phyloP scores from a whole-genome alignment of 306 rosid genomes.

The Cucumis hystrix region DNA sequence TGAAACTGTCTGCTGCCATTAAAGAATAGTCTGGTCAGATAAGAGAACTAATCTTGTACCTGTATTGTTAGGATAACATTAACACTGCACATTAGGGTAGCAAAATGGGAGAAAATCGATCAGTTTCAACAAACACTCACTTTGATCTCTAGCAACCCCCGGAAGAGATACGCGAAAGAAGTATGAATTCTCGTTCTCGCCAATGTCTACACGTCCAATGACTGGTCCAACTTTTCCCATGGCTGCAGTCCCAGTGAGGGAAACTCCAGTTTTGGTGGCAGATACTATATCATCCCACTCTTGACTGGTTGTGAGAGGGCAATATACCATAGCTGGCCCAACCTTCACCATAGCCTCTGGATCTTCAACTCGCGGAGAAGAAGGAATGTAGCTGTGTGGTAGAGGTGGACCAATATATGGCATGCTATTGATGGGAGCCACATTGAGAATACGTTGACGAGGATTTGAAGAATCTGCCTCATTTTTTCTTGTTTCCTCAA shows the following conservation, averaged over 20 bases:
- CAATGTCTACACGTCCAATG: conserved; percentile 63
- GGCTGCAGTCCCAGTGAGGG: conserved; percentile 62
- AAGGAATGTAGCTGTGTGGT: conserved; percentile 20
- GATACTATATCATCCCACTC: conserved; percentile 48
- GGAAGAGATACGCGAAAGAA: conserved; percentile 72
- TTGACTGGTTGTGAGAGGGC: conserved; percentile 38
- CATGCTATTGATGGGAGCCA: conserved; percentile 31
- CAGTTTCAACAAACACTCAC: conserved; percentile 33
- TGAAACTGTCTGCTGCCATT: conserved; percentile 49
- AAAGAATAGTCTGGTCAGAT: conserved; percentile 11
- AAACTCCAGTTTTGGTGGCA: conserved; percentile 40
- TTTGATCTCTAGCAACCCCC: conserved; percentile 70
- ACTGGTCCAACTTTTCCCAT: conserved; percentile 49
- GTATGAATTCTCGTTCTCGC: conserved; percentile 56
- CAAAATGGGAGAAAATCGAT: neutral
- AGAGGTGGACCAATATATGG: conserved; percentile 34
- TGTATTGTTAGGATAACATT: neutral
- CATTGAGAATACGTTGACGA: conserved; percentile 16
- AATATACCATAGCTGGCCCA: conserved; percentile 40
- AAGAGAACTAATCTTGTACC: neutral
- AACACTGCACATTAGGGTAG: neutral
- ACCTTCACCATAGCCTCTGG: conserved; percentile 17
- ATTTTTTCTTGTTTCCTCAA: conserved; percentile 1
- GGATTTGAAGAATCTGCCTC: conserved; percentile 17
- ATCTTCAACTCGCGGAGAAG: conserved; percentile 20